Evolutionary conservation across 1,284 basidiomycete species (phyloP), one percentile per base, ranked within the genome.

Genomic region (Malassezia pachydermatis): DNA sequence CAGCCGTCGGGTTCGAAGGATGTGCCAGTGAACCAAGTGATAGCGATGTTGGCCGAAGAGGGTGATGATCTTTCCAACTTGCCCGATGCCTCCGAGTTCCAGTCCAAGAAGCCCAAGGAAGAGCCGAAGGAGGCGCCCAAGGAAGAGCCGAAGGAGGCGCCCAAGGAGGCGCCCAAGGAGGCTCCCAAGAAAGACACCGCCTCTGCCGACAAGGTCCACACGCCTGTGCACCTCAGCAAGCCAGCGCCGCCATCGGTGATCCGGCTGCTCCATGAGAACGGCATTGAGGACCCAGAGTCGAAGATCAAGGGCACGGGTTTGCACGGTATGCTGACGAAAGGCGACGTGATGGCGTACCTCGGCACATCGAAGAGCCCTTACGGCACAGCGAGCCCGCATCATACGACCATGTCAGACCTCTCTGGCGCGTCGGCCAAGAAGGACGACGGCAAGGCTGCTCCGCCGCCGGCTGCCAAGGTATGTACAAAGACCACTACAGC

Each of bases 21-120:
- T 30, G 65, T 75, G 13, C 52, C 59, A 1, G 74, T 75, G 20
- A 72, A 72, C 19, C 55, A 63, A 35, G 55, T 64, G 6, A 75
- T 75, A 37, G 74, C 73, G 0, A 50, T 74, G 38, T 58, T 75
- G 23, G 73, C 73, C n/a, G 74, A 75, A 43, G 72, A 75, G 50
- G 72, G 70, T 10, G 74, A 75, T 49, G 74, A 75, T 46, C 56
- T 75, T 29, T 63, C 69, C 6, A 59, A 62, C 41, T 49, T 72
- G 41, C 57, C 72, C 22, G 58, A 56, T 2, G 62, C 65, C 5
- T 46, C 60, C 22, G 56, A 63, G 3, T 51, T 3, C 17, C 16
- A 17, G n/a, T n/a, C 43, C 17, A 27, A 35, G 35, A 20, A 27
- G 16, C 7, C 34, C 5, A 27, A 30, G 14, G 29, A 40, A 16